A percentile compares a stretch with the other conserved stretches of the same genome.
phyloP scores from a whole-genome alignment of 208 protist genomes.

The Tritrichomonas musculus region DNA sequence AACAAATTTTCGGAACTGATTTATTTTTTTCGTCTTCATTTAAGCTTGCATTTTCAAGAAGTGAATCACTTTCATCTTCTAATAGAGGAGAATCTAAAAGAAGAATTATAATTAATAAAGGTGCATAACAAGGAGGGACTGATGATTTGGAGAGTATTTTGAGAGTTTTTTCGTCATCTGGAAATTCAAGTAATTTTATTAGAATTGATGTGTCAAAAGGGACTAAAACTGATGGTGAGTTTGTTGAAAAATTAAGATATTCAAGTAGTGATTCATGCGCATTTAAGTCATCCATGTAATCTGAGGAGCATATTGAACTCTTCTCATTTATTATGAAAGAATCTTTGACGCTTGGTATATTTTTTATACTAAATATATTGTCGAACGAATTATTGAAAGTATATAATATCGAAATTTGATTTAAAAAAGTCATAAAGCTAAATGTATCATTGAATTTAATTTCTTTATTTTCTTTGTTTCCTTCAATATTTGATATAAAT shows the following conservation, averaged over 20 bases:
- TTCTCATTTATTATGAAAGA: no score
- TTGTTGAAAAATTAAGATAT: background rate
- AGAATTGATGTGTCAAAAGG: background rate
- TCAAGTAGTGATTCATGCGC: constrained; percentile 5
- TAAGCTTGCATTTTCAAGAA: background rate
- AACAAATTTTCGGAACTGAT: no score
- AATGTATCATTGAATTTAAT: background rate
- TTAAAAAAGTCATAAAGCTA: background rate
- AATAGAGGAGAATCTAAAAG: background rate
- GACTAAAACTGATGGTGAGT: background rate
- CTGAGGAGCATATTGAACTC: background rate
- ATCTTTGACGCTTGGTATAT: background rate
- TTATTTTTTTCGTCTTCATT: no score
- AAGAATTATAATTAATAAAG: background rate
- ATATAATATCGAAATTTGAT: background rate
- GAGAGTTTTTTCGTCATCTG: background rate
- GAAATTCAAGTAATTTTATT: background rate
- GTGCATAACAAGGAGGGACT: background rate
- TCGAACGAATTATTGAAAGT: background rate
- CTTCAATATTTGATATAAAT: background rate
- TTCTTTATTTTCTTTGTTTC: background rate
- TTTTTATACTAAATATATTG: no score
- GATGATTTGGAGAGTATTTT: background rate
- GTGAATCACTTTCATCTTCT: background rate
- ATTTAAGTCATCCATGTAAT: background rate